phyloP scores from a whole-genome alignment of 208 protist genomes.

The Willaertia magna region DNA sequence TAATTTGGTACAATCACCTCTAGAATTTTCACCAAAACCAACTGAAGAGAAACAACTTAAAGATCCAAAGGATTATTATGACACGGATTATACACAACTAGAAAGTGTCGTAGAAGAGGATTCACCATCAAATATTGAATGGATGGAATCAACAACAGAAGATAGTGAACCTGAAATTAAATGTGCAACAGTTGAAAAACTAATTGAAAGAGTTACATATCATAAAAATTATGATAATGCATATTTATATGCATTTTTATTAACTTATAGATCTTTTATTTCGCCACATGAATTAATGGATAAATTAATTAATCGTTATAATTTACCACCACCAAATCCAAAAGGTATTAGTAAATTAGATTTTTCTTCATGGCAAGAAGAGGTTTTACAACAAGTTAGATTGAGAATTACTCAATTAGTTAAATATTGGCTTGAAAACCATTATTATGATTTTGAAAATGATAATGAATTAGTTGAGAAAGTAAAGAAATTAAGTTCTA shows the following conservation, averaged over 20 bases:
- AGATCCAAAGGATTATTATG: constrained; percentile 6
- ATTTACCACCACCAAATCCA: background rate
- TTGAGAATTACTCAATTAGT: background rate
- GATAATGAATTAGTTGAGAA: background rate
- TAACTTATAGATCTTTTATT: constrained; percentile 13
- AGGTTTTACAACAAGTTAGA: background rate
- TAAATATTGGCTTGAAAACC: constrained; percentile 14
- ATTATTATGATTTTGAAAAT: constrained; percentile 16
- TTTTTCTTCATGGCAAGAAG: background rate
- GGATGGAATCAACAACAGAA: background rate
- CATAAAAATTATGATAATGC: background rate
- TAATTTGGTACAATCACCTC: background rate
- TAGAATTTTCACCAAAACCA: too few species aligned
- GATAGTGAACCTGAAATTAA: constrained; percentile 9
- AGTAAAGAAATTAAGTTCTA: background rate
- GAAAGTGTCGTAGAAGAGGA: background rate
- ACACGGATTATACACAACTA: background rate
- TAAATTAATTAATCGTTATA: background rate
- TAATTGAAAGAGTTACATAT: constrained; percentile 6
- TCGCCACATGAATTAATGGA: constrained; percentile 8
- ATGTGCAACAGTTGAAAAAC: constrained; percentile 10
- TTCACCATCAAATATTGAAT: background rate
- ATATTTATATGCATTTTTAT: constrained; percentile 9
- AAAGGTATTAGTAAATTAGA: background rate
- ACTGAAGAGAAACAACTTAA: too few species aligned